These are phyloP conservation scores for Hyphodiscus hymeniophilus DNA, from an alignment of 495 filamentous ascomycete genomes.

Conservation along the genomic window DNA sequence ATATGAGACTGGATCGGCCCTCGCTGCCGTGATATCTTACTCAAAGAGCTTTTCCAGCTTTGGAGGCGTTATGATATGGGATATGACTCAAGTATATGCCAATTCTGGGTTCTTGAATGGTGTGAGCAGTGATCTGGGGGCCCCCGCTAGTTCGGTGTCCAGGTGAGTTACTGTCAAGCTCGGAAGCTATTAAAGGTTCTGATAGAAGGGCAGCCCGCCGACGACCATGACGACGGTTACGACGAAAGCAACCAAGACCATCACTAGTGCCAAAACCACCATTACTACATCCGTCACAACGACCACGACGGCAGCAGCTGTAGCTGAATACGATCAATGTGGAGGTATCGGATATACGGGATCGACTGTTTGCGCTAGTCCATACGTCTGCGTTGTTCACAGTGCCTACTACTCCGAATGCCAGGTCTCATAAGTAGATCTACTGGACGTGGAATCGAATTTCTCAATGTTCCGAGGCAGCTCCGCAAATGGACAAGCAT, in stretches of 20 bases:
- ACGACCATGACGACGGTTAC: constrained; percentile 1
- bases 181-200: not conserved
- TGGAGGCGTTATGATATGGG: constrained; percentile 69
- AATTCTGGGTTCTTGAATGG: constrained; percentile 48
- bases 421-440: no score
- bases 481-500: no score
- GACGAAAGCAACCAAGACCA: not conserved
- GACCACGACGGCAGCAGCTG: not conserved
- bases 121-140: constrained; percentile 6
- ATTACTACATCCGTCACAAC: not conserved
- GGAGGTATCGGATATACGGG: constrained; percentile 13
- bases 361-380: constrained; percentile 3
- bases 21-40: constrained; percentile 42
- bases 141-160: not conserved
- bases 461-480: no score
- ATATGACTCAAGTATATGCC: constrained; percentile 51
- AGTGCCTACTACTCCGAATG: not conserved
- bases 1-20: constrained; percentile 38
- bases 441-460: no score
- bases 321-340: constrained; percentile 12
- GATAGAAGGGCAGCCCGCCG: not conserved
- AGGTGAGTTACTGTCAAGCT: not conserved
- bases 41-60: constrained; percentile 49
- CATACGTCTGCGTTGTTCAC: constrained; percentile 11
- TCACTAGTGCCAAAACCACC: not conserved